Evolutionary conservation across 2,329 filamentous ascomycete species (phyloP), one percentile per base, ranked within the genome.

Genomic region (Madurella fahalii): DNA sequence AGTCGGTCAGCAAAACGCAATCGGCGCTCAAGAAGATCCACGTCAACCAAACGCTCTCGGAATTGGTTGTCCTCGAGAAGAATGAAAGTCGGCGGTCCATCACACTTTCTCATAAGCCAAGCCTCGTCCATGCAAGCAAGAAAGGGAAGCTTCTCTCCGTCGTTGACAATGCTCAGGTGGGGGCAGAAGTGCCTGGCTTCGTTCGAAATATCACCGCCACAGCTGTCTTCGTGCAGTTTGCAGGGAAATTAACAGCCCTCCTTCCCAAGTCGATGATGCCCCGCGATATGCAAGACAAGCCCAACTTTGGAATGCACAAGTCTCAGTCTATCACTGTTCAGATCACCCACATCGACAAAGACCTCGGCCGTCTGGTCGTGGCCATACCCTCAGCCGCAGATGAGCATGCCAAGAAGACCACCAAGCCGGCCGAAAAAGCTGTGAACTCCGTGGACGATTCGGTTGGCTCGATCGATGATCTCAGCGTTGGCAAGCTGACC

Each of bases 191-290:
- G 8, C 81, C 84, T 55, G 93, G 92, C 5, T 96, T 93, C 64
- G 84, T 99, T 25, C 85, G 86, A 56, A 95, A 94, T 64, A 87
- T 96, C 50, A 92, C 90, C 0, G 74, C 82, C 2, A 89, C 87
- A 9, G 90, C 89, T 42, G 78, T 92, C 11, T 97, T 96, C 65
- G 82, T 96, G n/a, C 87, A 95, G 65, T 96, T 96, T 69, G 84
- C 85, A 40, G 87, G 85, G 63, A 84, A 82, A 34, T 72, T 95
- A 16, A 87, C 84, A 44, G 93, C 89, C 13, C 74, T 96, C 41
- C 75, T 96, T 31, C 90, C 91, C 39, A 93, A 89, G 71, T 83
- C 83, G 17, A 85, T 91, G 65, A 77, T 99, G 46, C 78, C 86
- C 2, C 77, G 83, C n/a, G 88, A 90, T 39, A 81, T 82, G 59